phyloP scores from a whole-genome alignment of 2,329 filamentous ascomycete species.

The Kalaharituber pfeilii region DNA sequence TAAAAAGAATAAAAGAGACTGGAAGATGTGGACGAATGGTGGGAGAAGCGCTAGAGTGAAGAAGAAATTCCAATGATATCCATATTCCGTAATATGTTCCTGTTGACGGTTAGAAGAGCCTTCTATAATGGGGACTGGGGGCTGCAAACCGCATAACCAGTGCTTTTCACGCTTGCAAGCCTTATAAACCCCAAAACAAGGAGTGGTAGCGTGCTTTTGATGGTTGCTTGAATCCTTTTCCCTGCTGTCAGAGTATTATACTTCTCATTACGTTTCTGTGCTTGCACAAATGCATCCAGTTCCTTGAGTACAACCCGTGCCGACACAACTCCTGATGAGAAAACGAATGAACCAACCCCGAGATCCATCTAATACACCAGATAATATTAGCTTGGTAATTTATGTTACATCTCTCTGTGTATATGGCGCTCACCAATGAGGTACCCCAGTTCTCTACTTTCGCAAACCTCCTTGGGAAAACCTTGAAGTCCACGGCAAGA shows the following conservation, averaged over 20 bases:
- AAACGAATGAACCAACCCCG: constrained; percentile 94
- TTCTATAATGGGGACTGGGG: background rate
- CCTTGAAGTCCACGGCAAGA: constrained; percentile 83
- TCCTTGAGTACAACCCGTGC: constrained; percentile 64
- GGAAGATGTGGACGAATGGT: constrained; percentile 71
- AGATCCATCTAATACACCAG: constrained; percentile 88
- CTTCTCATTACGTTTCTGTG: constrained; percentile 28
- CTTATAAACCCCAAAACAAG: constrained; percentile 63
- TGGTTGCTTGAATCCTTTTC: constrained; percentile 16
- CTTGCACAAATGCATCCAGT: constrained; percentile 22
- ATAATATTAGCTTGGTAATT: too few species aligned
- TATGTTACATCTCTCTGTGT: background rate
- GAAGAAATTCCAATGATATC: constrained; percentile 99
- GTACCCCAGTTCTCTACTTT: constrained; percentile 99
- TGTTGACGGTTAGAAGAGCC: background rate
- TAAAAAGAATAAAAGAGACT: constrained; percentile 49
- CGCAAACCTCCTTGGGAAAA: constrained; percentile 86
- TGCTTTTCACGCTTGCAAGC: constrained; percentile 73
- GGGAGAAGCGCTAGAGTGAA: constrained; percentile 82
- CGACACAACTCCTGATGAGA: constrained; percentile 79
- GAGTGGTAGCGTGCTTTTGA: constrained; percentile 69
- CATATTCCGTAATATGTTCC: constrained; percentile 93
- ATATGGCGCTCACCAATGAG: constrained; percentile 38
- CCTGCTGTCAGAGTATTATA: constrained; percentile 25
- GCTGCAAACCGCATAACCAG: constrained; percentile 54